These are phyloP conservation scores for Calocybe indica DNA, from an alignment of 768 basidiomycete genomes.

Conservation along the genomic window DNA sequence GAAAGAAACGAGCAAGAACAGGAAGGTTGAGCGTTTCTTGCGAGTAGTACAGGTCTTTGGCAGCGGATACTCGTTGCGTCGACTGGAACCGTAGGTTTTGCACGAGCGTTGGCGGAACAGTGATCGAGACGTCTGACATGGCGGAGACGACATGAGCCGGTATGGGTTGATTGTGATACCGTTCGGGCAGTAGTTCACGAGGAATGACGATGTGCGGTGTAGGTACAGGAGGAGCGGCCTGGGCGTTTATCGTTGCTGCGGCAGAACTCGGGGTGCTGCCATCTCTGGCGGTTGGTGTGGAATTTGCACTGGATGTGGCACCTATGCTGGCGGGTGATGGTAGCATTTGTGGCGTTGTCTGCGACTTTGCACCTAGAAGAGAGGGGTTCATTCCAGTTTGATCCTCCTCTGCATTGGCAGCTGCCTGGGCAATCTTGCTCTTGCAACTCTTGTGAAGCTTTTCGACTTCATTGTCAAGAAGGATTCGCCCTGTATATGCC, in stretches of 20 bases:
- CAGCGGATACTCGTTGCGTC: constrained; percentile 30
- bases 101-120: constrained; percentile 36
- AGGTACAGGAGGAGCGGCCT: constrained; percentile 25
- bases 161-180: constrained; percentile 30
- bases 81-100: constrained; percentile 38
- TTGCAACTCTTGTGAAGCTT: constrained; percentile 28
- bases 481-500: constrained; percentile 23
- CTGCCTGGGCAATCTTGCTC: constrained; percentile 34
- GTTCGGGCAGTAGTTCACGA: constrained; percentile 30
- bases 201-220: constrained; percentile 25
- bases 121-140: constrained; percentile 36
- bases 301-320: constrained; percentile 65
- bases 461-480: constrained; percentile 33
- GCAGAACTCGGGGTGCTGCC: constrained; percentile 46
- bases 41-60: constrained; percentile 42
- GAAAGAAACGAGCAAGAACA: constrained; percentile 64
- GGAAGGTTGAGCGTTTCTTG: constrained; percentile 59
- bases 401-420: constrained; percentile 30
- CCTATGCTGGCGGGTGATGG: constrained; percentile 72
- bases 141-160: constrained; percentile 37
- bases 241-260: constrained; percentile 22
- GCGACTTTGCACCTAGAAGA: constrained; percentile 28
- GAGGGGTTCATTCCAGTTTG: constrained; percentile 18
- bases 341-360: constrained; percentile 65
- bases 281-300: constrained; percentile 64